Conservation (phyloP, 2,329 filamentous ascomycete genomes). For the Trichoderma breve region DNA sequence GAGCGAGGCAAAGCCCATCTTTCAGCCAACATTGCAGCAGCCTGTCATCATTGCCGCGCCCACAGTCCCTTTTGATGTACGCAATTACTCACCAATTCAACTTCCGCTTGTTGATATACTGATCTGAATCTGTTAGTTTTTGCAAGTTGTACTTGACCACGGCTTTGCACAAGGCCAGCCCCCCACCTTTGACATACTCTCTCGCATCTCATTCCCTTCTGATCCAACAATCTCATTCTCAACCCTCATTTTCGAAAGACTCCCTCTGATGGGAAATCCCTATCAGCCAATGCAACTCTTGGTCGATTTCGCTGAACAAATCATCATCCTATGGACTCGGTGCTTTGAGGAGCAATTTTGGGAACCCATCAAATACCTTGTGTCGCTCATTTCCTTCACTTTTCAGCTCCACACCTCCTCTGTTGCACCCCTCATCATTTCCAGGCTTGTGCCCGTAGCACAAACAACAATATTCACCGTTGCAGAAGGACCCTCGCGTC, state of each 20-base stretch:
- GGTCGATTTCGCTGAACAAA: slow-evolving; percentile 60
- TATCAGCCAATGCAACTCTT: slow-evolving; percentile 55
- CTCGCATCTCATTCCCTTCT: slow-evolving; percentile 64
- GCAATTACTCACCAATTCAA: slow-evolving; percentile 19
- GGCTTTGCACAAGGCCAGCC: slow-evolving; percentile 53
- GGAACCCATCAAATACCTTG: slow-evolving; percentile 62
- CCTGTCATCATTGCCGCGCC: slow-evolving; percentile 27
- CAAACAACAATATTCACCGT: slow-evolving; percentile 60
- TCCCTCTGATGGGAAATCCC: slow-evolving; percentile 56
- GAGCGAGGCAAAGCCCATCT: slow-evolving; percentile 30
- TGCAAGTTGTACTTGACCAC: slow-evolving; percentile 65
- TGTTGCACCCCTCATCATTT: slow-evolving; percentile 58
- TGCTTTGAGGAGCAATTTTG: slow-evolving; percentile 65
- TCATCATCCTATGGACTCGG: slow-evolving; percentile 66
- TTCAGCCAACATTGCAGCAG: slow-evolving; percentile 21
- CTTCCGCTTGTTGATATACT: slow-evolving; percentile 19
- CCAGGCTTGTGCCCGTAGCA: slow-evolving; percentile 53
- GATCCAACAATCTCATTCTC: slow-evolving; percentile 60
- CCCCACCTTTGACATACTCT: slow-evolving; percentile 65
- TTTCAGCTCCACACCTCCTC: slow-evolving; percentile 59
- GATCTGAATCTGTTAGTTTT: slow-evolving; percentile 41
- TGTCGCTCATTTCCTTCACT: slow-evolving; percentile 63
- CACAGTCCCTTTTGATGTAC: slow-evolving; percentile 45
- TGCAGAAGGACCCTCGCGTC: slow-evolving; percentile 55
- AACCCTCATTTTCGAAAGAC: slow-evolving; percentile 63